A percentile compares a stretch with the other conserved stretches of the same genome.
Conservation (phyloP, 352 stramenopile genomes). For the Phytophthora pini region DNA sequence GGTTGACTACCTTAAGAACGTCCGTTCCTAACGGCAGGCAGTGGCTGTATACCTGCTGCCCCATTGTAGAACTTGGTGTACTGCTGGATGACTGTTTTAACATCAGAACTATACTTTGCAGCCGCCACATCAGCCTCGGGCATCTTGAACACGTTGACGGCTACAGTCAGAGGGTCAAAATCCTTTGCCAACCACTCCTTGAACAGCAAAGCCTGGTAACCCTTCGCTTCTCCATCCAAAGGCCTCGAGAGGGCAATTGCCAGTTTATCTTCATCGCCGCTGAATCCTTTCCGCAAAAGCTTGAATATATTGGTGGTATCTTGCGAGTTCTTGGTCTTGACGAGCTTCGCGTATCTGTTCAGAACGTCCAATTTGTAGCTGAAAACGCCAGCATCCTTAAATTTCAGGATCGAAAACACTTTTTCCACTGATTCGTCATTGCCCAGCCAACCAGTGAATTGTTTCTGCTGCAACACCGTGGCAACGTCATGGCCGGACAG, state of each 20-base stretch:
- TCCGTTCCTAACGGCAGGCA: background rate
- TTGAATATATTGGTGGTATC: background rate
- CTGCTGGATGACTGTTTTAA: background rate
- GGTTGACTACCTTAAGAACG: background rate
- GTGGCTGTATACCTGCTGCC: background rate
- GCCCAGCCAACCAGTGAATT: no score
- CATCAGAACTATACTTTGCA: background rate
- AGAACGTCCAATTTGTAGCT: background rate
- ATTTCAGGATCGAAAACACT: conserved; percentile 3
- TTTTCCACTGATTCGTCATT: background rate
- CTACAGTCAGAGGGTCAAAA: background rate
- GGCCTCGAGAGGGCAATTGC: background rate
- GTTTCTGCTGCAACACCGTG: no score
- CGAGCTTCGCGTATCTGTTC: background rate
- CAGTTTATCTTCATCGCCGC: background rate
- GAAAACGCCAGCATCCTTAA: background rate
- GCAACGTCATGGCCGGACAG: no score
- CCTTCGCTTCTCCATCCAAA: no score
- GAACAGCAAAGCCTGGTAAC: no score
- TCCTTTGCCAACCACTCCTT: no score
- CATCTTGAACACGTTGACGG: background rate
- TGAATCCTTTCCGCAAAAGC: background rate
- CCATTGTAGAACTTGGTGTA: conserved; percentile 1
- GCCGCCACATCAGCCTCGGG: background rate
- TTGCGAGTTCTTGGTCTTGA: background rate